Evolutionary conservation across 2,329 filamentous ascomycete genomes (phyloP), one percentile per base, ranked within the genome.

Genomic region (Cladophialophora immunda): DNA sequence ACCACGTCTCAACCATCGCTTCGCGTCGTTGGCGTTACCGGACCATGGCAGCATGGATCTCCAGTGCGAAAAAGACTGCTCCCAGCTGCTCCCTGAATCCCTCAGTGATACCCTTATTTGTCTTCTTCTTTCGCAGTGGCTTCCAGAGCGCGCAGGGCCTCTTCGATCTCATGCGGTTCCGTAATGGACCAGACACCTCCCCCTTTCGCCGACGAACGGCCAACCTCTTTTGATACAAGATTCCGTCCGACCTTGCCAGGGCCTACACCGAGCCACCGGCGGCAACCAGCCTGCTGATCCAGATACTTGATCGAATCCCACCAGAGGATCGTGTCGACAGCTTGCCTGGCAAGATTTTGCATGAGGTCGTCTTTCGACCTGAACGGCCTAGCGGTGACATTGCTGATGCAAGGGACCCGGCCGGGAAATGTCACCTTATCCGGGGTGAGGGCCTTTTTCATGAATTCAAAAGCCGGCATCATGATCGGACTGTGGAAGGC

Each of bases 191-290:
- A 97, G 0, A 97, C 94, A 1, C 94, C 94, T 57, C 93, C 94
- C 1, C 93, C 93, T 76, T 94, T 96, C 57, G 94, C 87, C 17
- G 86, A 82, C 63, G 95, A 92, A 74, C 90, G 87, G 9, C 93
- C 94, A 2, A 97, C 94, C 80, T 97, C 94, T 55, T 97, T 97
- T 13, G 94, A 93, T 1, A 98, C 94, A 7, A 98, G 83, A 77
- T 97, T 97, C 65, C 94, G 86, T 0, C 94, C 94, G 1, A 98
- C 94, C 77, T 97, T 97, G 4, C 94, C 94, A 0, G 94, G 94
- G 0, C 94, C 94, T 69, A 98, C 92, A 52, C 94, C 94, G 58
- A 98, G 86, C 91, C 94, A 97, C 64, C 94, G 84, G 73, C 89
- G 85, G 19, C 97, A 92, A 69, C 90, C 90, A 75, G 90, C 87